Base-by-base conservation (phyloP, 345 rosid genomes). In the Populus euphratica region DNA sequence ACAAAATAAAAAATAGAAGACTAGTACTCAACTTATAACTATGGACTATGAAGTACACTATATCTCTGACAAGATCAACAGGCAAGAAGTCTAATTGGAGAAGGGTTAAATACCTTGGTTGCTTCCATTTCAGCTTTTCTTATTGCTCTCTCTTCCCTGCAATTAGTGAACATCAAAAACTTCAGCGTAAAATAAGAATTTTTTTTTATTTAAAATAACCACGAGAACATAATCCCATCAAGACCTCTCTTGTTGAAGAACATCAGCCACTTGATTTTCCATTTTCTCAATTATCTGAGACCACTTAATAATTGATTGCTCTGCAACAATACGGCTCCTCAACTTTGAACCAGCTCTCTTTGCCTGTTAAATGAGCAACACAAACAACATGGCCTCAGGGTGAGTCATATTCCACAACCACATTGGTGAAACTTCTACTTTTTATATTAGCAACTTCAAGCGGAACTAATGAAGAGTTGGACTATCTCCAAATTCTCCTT, bases 91-190 rank as follows among this genome's bases (percentile, higher is more conserved):
- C 56, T 39, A 43, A 38, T 56, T 27, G 21, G 44, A 68, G n/a
- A 13, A 35, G 27, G 69, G 76, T 72, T 50, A 20, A 72, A 11
- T 87, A 92, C 99, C 99, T 96, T 96, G 63, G 91, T 92, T 68
- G 84, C 95, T 81, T 91, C 92, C 98, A 93, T 91, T 86, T 96
- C 99, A 86, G 96, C 99, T 88, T 92, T 93, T 83, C 98, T 88
- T 74, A 93, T 78, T 76, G 89, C 93, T 83, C 85, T 83, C 87
- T 96, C 99, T 78, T 91, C 95, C 90, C 97, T 96, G 91, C 81
- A 84, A 66, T 64, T 66, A 80, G 75, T 70, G 33, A 73, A 56
- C 50, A 81, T 76, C 13, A 23, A 61, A 76, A 67, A 86, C 43
- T 80, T 72, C 73, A 80, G 23, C 61, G 17, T 20, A 67, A 73